Conservation (phyloP, 352 stramenopile genomes). For the Pythium graminicola region DNA sequence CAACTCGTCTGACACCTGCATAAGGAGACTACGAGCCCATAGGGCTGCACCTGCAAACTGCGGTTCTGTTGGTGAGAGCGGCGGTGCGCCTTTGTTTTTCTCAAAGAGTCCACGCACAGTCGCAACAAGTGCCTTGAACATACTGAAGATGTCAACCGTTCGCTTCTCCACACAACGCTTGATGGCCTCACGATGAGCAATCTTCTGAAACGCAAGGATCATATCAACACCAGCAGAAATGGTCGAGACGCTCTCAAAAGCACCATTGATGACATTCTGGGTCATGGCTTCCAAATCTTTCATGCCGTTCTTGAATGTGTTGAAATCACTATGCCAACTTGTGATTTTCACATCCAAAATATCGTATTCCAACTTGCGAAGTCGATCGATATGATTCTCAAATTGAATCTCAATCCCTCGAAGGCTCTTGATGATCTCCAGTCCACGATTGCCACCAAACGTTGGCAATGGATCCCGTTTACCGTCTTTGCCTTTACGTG, state of each 20-base stretch:
- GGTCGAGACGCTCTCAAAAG: conserved; percentile 90
- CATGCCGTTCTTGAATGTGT: conserved; percentile 93
- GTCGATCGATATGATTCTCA: conserved; percentile 81
- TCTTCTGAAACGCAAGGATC: conserved; percentile 90
- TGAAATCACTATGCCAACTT: conserved; percentile 94
- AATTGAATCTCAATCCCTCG: conserved; percentile 91
- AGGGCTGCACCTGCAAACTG: conserved; percentile 89
- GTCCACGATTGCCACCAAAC: conserved; percentile 89
- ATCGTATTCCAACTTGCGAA: conserved; percentile 90
- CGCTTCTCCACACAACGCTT: conserved; percentile 93
- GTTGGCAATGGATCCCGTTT: conserved; percentile 66
- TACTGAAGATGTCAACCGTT: conserved; percentile 86
- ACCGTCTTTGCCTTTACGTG: conserved; percentile 69
- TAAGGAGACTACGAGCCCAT: conserved; percentile 88
- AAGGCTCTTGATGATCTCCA: conserved; percentile 91
- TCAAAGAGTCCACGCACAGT: conserved; percentile 89
- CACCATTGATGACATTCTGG: conserved; percentile 93
- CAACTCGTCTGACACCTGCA: conserved; percentile 71
- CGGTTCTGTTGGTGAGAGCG: conserved; percentile 85
- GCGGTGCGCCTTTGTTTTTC: conserved; percentile 80
- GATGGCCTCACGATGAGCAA: conserved; percentile 90
- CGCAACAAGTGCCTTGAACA: conserved; percentile 80
- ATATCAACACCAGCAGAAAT: conserved; percentile 86
- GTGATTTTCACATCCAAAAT: conserved; percentile 94
- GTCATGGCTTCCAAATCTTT: conserved; percentile 96